A percentile compares a stretch with the other conserved stretches of the same genome.
These are phyloP conservation scores for Aspergillus affinis DNA, from an alignment of 495 filamentous ascomycete species.

Conservation along the genomic window DNA sequence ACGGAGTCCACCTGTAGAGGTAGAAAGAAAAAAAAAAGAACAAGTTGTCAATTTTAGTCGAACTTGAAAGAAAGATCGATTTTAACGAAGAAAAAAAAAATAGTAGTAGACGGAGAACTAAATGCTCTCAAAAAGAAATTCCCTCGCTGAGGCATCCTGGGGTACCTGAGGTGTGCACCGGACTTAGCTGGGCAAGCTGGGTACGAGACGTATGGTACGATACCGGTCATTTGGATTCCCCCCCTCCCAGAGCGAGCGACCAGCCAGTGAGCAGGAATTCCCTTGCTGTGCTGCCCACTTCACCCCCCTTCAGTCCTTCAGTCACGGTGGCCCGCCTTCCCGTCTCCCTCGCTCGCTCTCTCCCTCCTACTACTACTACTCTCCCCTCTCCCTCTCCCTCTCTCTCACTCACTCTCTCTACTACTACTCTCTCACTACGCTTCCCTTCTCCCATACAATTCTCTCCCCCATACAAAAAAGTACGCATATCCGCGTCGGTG, in stretches of 20 bases:
- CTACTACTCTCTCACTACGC: constrained; percentile 49
- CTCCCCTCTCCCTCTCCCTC: constrained; percentile 38
- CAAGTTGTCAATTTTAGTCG: too few species aligned
- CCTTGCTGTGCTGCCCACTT: constrained; percentile 29
- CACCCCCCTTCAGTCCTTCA: constrained; percentile 23
- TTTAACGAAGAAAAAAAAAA: not conserved
- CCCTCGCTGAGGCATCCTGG: too few species aligned
- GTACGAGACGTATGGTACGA: constrained; percentile 20
- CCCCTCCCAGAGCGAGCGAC: constrained; percentile 1
- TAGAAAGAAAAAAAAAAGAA: too few species aligned
- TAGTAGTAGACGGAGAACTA: constrained; percentile 11
- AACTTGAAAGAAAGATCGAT: not conserved
- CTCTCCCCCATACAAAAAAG: constrained; percentile 54
- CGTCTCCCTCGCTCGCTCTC: constrained; percentile 27
- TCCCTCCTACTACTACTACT: constrained; percentile 62
- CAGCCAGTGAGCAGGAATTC: constrained; percentile 17
- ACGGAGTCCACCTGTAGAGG: not conserved
- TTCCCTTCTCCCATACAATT: constrained; percentile 59
- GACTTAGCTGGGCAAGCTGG: constrained; percentile 6
- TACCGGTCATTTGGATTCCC: constrained; percentile 17
- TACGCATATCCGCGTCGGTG: constrained; percentile 42
- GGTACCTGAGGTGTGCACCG: not conserved
- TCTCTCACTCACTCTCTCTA: constrained; percentile 39
- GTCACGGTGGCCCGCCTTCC: constrained; percentile 29
- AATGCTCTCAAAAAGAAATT: too few species aligned